Base-by-base conservation (phyloP, 257 asterid species). In the Haberlea rhodopensis region DNA sequence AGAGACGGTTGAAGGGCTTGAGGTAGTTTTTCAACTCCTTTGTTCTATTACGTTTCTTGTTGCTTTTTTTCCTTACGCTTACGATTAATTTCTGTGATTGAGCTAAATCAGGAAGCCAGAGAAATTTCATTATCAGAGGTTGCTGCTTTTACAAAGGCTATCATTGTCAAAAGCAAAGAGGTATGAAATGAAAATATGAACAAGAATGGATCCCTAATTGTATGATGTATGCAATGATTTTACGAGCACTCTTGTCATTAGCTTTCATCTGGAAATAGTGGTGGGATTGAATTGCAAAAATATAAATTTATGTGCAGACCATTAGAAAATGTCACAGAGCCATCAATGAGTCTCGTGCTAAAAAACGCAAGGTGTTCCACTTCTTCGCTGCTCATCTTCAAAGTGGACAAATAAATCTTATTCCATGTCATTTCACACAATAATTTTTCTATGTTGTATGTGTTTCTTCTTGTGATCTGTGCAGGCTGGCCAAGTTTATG, bases 401-500 rank as follows among this genome's bases (percentile, higher is more conserved):
- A 66, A 66, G 53, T 4, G 61, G 46, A 72, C 32, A 67, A 43
- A 57, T 9, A 64, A 23, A 57, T 46, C 21, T 57, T 61, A 23
- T 58, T 53, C 21, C 59, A 37, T 57, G 45, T 16, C 20, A 43
- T 43, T 3, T 11, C 19, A 43, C 19, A 43, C 8, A 13, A 43
- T 15, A 15, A 43, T 43, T 16, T 43, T 43, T 3, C 51, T n/a
- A 15, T 3, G 5, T 31, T 8, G 10, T 43, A 15, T 43, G 19
- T 16, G 51, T n/a, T n/a, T n/a, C 20, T 40, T 13, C 19, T 4
- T 43, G 19, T 43, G 20, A 5, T 43, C 27, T 57, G 37, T 74
- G 73, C 87, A 94, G 99, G 99, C 95, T 10, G 99, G 99, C 48
- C 99, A 94, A 76, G 95, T 94, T 65, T 94, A 90, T 78, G 99